Percentiles rank a stretch among this genome's conserved stretches.
Evolutionary conservation across 345 rosid species (phyloP).

Genomic region (Linum tenue): DNA sequence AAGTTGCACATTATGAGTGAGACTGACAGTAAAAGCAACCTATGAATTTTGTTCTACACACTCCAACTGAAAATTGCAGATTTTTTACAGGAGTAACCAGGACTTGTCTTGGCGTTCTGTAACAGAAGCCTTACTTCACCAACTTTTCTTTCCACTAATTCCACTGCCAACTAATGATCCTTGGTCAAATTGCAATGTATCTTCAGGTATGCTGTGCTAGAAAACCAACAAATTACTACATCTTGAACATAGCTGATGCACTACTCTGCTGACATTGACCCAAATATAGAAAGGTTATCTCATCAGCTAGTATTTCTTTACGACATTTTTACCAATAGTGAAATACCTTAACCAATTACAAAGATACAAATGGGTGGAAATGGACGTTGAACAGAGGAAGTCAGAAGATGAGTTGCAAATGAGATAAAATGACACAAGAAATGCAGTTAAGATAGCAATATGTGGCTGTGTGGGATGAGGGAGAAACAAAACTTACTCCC

Average conservation of each 20-base stretch:
- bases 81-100: too few relatives aligned
- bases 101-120: too few relatives aligned
- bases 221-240: neutral
- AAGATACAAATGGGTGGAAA: neutral
- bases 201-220: neutral
- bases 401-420: neutral
- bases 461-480: too few relatives aligned
- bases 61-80: neutral
- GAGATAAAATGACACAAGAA: neutral
- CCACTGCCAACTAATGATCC: neutral
- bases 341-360: too few relatives aligned
- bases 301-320: neutral
- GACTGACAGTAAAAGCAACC: neutral
- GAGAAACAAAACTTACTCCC: conserved; percentile 57
- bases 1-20: neutral
- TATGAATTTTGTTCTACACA: neutral
- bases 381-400: conserved; percentile 2
- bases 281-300: neutral
- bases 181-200: neutral
- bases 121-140: neutral
- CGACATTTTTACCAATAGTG: too few relatives aligned
- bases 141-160: neutral
- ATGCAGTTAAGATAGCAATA: neutral
- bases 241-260: neutral
- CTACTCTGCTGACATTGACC: neutral